Conservation (phyloP, 2,329 filamentous ascomycete species). For the Sarocladium kiliense region DNA sequence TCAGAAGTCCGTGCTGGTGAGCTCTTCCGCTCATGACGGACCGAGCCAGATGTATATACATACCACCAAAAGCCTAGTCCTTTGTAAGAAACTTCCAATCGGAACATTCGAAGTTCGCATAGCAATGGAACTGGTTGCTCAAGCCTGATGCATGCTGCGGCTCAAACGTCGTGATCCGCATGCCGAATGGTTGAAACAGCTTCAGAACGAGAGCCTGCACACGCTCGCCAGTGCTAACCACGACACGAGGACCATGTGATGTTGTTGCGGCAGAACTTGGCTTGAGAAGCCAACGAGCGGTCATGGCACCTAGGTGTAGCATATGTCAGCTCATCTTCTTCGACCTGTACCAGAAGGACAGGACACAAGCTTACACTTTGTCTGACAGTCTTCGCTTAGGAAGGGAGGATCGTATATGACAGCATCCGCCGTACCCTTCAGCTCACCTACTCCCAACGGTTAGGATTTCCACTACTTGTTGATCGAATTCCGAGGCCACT, state of each 20-base stretch:
- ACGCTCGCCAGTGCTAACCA: slow-evolving; percentile 73
- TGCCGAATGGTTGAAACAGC: slow-evolving; percentile 60
- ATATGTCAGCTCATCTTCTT: neutral
- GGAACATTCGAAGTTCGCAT: slow-evolving; percentile 68
- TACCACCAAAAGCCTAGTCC: too few species aligned
- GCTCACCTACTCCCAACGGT: slow-evolving; percentile 27
- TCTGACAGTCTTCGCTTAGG: slow-evolving; percentile 74
- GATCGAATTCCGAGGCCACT: slow-evolving; percentile 12
- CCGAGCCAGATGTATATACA: too few species aligned
- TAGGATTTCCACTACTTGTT: neutral
- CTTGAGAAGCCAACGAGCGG: slow-evolving; percentile 67
- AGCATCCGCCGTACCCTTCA: slow-evolving; percentile 62
- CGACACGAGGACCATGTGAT: slow-evolving; percentile 32
- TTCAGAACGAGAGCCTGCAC: slow-evolving; percentile 61
- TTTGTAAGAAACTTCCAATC: slow-evolving; percentile 44
- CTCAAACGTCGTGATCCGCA: slow-evolving; percentile 62
- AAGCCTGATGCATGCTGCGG: slow-evolving; percentile 66
- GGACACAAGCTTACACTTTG: slow-evolving; percentile 59
- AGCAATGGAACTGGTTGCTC: slow-evolving; percentile 78
- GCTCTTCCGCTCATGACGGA: too few species aligned
- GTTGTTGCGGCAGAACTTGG: slow-evolving; percentile 12
- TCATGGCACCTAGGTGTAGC: slow-evolving; percentile 57
- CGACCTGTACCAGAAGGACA: neutral
- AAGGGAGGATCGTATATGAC: slow-evolving; percentile 77
- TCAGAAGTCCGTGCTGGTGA: too few species aligned